These are phyloP conservation scores for Oropetium thomaeum DNA, from an alignment of 176 grass and related monocot species.

Conservation along the genomic window DNA sequence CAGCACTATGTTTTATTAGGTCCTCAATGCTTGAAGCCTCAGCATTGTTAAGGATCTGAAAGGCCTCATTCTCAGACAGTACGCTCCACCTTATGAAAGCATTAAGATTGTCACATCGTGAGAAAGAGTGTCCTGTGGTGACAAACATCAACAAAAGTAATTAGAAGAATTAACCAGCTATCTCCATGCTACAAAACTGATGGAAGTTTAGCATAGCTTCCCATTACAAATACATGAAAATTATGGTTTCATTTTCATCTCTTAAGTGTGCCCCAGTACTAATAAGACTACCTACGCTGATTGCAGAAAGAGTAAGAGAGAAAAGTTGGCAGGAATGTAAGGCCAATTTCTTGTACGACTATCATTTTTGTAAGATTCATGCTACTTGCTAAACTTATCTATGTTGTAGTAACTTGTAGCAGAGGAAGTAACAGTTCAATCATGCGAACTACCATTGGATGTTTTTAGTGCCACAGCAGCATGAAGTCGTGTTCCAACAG, in stretches of 20 bases:
- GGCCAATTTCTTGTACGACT: neutral
- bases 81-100: slow-evolving; percentile 74
- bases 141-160: slow-evolving; percentile 32
- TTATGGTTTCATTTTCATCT: neutral
- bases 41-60: slow-evolving; percentile 59
- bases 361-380: neutral
- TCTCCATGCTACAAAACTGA: neutral
- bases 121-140: slow-evolving; percentile 58
- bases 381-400: slow-evolving; percentile 16
- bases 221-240: neutral
- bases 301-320: neutral
- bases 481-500: slow-evolving; percentile 77
- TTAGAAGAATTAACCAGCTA: slow-evolving; percentile 18
- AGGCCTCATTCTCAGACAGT: slow-evolving; percentile 64
- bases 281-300: neutral
- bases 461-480: slow-evolving; percentile 68
- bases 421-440: slow-evolving; percentile 20
- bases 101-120: slow-evolving; percentile 72
- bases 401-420: neutral
- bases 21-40: slow-evolving; percentile 21
- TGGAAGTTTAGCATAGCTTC: neutral
- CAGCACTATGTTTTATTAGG: slow-evolving; percentile 33
- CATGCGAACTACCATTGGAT: slow-evolving; percentile 58
- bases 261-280: neutral
- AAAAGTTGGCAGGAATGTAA: neutral